Conservation (phyloP, 768 basidiomycete species). For the Jaapia argillacea region DNA sequence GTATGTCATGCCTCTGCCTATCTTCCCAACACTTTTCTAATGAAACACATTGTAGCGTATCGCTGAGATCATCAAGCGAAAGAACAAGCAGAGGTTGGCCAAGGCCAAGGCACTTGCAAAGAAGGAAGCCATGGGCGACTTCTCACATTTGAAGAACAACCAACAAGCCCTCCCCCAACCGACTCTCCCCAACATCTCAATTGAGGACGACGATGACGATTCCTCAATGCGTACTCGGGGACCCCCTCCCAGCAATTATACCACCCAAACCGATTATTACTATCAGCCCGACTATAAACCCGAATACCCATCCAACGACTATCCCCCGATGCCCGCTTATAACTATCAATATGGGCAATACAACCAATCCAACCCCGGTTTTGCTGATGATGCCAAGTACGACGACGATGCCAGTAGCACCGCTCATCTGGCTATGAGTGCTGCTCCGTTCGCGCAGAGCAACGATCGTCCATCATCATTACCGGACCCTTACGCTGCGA, state of each 20-base stretch:
- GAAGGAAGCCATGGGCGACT: constrained; percentile 89
- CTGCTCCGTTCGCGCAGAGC: constrained; percentile 49
- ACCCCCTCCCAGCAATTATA: constrained; percentile 44
- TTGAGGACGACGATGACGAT: constrained; percentile 64
- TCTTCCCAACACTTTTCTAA: constrained; percentile 5
- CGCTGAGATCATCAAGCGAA: constrained; percentile 84
- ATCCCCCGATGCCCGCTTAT: constrained; percentile 71
- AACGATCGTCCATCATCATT: constrained; percentile 7
- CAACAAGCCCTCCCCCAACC: constrained; percentile 87
- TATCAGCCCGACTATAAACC: constrained; percentile 38
- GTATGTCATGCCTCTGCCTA: constrained; percentile 25
- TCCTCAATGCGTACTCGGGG: constrained; percentile 50
- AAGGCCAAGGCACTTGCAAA: constrained; percentile 75
- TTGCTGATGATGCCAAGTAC: constrained; percentile 48
- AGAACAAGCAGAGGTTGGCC: constrained; percentile 75
- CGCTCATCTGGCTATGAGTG: constrained; percentile 43
- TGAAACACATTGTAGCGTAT: constrained; percentile 65
- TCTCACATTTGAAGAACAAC: constrained; percentile 86
- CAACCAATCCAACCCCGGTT: constrained; percentile 46
- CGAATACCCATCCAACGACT: constrained; percentile 30
- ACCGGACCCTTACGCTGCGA: constrained; percentile 9
- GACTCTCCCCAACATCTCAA: constrained; percentile 84
- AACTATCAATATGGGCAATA: constrained; percentile 46
- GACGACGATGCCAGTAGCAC: constrained; percentile 67
- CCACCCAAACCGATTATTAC: constrained; percentile 36